These are phyloP conservation scores for Pilatotrama ljubarskyi DNA, from an alignment of 768 basidiomycete species.

Conservation along the genomic window DNA sequence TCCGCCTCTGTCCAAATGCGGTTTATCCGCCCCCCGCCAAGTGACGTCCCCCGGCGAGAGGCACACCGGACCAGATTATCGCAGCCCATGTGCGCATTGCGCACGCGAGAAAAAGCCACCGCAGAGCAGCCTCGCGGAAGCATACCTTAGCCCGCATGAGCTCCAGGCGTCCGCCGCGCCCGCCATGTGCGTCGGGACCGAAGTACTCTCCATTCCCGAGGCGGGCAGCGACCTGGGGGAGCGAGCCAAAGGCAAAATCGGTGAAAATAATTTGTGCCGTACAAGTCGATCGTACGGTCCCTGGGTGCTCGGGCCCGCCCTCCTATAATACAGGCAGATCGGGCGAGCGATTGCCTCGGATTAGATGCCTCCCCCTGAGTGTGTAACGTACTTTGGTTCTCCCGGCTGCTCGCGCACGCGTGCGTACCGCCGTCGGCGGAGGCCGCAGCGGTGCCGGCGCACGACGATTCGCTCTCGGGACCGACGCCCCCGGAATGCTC, in stretches of 20 bases:
- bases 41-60: background rate
- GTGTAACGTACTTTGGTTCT: slow-evolving; percentile 13
- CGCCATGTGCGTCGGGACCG: slow-evolving; percentile 15
- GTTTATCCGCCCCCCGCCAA: slow-evolving; percentile 6
- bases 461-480: background rate
- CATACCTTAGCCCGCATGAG: slow-evolving; percentile 1
- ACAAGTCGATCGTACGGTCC: background rate
- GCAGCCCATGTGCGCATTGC: background rate
- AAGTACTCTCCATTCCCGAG: background rate
- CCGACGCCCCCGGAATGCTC: background rate
- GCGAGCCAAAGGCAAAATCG: background rate
- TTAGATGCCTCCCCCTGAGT: slow-evolving; percentile 15
- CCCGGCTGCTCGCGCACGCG: background rate
- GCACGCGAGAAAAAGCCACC: background rate
- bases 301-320: background rate
- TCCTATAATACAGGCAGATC: slow-evolving; percentile 4
- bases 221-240: background rate
- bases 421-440: too few species aligned
- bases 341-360: slow-evolving; percentile 1
- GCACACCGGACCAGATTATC: too few species aligned
- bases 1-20: slow-evolving; percentile 3
- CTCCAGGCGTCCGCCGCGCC: background rate
- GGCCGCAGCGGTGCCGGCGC: too few species aligned
- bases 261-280: background rate
- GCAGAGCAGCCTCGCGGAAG: background rate